These are phyloP conservation scores for Penicillium ochrochloron DNA, from an alignment of 495 filamentous ascomycete species.

Conservation along the genomic window DNA sequence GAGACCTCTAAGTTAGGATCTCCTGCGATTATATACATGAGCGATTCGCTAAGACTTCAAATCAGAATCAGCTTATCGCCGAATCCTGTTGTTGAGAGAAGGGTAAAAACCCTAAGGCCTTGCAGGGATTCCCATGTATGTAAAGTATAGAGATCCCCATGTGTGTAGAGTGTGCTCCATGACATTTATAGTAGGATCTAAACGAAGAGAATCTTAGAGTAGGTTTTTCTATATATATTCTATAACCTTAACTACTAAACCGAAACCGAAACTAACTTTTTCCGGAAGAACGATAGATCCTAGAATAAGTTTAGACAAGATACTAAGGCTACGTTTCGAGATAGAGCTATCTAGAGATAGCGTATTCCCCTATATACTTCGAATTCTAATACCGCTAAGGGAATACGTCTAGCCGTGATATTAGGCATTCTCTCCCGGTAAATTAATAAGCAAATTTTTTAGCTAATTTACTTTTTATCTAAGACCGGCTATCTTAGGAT, in stretches of 20 bases:
- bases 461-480: slow-evolving; percentile 29
- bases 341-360: slow-evolving; percentile 3
- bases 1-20: too few relatives aligned
- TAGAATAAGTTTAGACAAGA: slow-evolving; percentile 14
- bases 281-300: neutral
- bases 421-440: slow-evolving; percentile 33
- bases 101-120: too few relatives aligned
- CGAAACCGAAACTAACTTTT: slow-evolving; percentile 1
- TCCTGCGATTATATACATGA: too few relatives aligned
- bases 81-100: too few relatives aligned
- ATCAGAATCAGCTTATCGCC: too few relatives aligned
- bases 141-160: too few relatives aligned
- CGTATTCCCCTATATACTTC: slow-evolving; percentile 10
- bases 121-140: too few relatives aligned
- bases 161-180: too few relatives aligned
- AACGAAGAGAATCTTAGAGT: slow-evolving; percentile 11
- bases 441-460: slow-evolving; percentile 33
- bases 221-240: slow-evolving; percentile 8
- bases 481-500: slow-evolving; percentile 15
- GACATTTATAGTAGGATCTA: neutral
- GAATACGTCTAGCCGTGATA: slow-evolving; percentile 27
- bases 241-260: slow-evolving; percentile 9
- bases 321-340: slow-evolving; percentile 7
- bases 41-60: too few relatives aligned
- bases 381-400: slow-evolving; percentile 17